Base-by-base conservation (phyloP, 495 filamentous ascomycete genomes). In the Cenococcum geophilum region DNA sequence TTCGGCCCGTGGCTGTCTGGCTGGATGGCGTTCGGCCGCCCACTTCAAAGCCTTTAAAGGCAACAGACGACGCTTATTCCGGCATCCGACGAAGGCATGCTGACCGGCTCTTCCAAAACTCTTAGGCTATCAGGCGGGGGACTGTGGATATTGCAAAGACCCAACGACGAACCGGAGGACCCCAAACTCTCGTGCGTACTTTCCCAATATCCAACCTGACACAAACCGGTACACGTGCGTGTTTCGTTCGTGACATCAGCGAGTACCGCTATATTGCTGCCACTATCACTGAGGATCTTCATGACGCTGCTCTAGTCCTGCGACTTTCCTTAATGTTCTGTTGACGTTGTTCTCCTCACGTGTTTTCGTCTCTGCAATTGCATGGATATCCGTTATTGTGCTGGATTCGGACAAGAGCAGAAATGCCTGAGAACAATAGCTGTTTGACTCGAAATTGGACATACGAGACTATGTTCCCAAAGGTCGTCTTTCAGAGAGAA, bases 81-180 rank as follows among this genome's bases (percentile, higher is more conserved):
- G 42, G 22, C 56, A 35, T 55, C 60, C 48, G 49, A 61, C 62
- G 14, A 57, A 23, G 49, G 49, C 49, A 52, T 62, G 59, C 64
- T 66, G 59, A 66, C 59, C 54, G 36, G 32, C n/a, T 16, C 27
- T 54, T 36, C 32, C 21, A n/a, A 51, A 5, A 37, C 58, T 52
- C 27, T 25, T 59, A 75, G 73, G 74, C 55, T 76, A 75, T 57
- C 62, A 68, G 42, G 63, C 63, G 25, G 71, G 68, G 43, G 69
- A 68, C 40, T 76, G 74, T 55, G 74, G 74, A 34, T 76, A 76
- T 64, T 76, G 74, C 67, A 74, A 75, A 59, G 65, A 68, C 22
- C 56, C 63, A 57, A 25, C 61, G 14, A 65, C 66, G 62, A 72
- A 73, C 71, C 63, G 69, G 62, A 67, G 74, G 65, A 74, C 68